Conservation (phyloP, 1,284 basidiomycete species). For the Cryptococcus wingfieldii region DNA sequence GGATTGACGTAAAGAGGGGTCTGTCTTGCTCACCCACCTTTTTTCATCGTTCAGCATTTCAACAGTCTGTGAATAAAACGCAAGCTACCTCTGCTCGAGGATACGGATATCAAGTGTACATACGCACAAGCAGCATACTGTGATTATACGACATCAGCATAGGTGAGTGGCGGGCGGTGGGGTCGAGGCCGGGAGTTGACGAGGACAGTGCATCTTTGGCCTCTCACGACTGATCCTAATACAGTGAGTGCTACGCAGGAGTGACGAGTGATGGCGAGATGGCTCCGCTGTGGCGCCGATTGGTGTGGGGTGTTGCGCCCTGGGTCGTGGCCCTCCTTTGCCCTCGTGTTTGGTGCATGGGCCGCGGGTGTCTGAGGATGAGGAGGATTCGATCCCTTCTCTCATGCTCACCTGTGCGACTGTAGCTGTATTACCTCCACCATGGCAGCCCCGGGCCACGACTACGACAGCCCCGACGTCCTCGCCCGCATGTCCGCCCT, state of each 20-base stretch:
- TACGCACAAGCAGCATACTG: background rate
- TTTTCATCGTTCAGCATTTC: background rate
- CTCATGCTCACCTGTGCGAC: background rate
- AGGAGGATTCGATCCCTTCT: no score
- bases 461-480: constrained; percentile 11
- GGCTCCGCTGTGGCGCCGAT: no score
- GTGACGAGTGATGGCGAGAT: no score
- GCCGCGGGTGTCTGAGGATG: no score
- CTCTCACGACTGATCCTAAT: no score
- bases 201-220: no score
- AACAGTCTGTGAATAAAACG: background rate
- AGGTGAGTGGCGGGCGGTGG: background rate
- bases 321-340: background rate
- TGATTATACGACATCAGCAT: background rate
- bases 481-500: constrained; percentile 9
- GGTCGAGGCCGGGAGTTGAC: background rate
- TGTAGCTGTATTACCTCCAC: background rate
- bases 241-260: no score
- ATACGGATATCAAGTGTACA: background rate
- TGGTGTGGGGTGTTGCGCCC: no score
- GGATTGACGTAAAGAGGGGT: no score
- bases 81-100: no score
- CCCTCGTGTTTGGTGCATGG: background rate
- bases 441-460: constrained; percentile 4
- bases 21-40: no score